A percentile compares a stretch with the other conserved stretches of the same genome.
These are phyloP conservation scores for Clarireedia hainanense DNA, from an alignment of 2,329 filamentous ascomycete genomes.

Conservation along the genomic window DNA sequence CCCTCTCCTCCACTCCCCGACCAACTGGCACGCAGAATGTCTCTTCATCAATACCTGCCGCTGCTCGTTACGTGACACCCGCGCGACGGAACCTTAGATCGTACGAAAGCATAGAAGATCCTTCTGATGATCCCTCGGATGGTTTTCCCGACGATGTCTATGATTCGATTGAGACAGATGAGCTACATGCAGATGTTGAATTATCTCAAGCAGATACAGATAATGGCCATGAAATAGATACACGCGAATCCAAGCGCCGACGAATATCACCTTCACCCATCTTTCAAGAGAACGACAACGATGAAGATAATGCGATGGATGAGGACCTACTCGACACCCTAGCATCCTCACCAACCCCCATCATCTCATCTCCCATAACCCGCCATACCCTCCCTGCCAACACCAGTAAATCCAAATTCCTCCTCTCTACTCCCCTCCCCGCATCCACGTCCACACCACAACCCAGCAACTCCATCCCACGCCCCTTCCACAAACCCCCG, in stretches of 20 bases:
- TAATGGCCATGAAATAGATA: slow-evolving; percentile 18
- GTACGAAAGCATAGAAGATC: slow-evolving; percentile 22
- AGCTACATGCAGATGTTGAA: slow-evolving; percentile 14
- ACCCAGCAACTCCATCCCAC: slow-evolving; percentile 5
- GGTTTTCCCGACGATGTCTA: slow-evolving; percentile 14
- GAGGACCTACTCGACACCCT: slow-evolving; percentile 9
- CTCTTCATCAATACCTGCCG: slow-evolving; percentile 20
- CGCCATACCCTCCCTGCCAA: slow-evolving; percentile 15
- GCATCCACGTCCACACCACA: slow-evolving; percentile 16
- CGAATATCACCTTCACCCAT: slow-evolving; percentile 22
- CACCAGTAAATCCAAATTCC: slow-evolving; percentile 24
- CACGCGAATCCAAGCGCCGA: slow-evolving; percentile 22
- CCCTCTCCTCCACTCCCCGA: slow-evolving; percentile 25
- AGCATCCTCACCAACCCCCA: slow-evolving; percentile 17
- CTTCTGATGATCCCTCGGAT: slow-evolving; percentile 12
- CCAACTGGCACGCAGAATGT: slow-evolving; percentile 19
- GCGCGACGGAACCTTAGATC: slow-evolving; percentile 12
- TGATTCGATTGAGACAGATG: slow-evolving; percentile 22
- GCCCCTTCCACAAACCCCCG: slow-evolving; percentile 26
- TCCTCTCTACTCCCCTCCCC: slow-evolving; percentile 18
- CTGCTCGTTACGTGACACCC: slow-evolving; percentile 24
- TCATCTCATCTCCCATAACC: slow-evolving; percentile 22
- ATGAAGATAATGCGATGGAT: slow-evolving; percentile 5
- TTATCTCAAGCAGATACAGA: slow-evolving; percentile 13
- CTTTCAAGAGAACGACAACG: slow-evolving; percentile 1